Base-by-base conservation (phyloP, 2,329 filamentous ascomycete genomes). In the Akanthomyces lecanii region DNA sequence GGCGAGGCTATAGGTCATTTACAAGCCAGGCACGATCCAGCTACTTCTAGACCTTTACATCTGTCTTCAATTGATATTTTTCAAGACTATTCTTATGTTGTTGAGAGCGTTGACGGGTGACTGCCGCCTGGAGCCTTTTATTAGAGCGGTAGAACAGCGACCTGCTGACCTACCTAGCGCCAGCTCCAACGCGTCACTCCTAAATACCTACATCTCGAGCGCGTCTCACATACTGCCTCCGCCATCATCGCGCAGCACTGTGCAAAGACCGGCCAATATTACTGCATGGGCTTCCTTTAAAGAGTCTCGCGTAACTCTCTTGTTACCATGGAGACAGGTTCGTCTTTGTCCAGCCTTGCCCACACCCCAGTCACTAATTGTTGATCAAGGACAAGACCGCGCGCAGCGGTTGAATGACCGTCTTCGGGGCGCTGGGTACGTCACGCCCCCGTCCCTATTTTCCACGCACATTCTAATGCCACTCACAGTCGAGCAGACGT, bases 381-480 rank as follows among this genome's bases (percentile, higher is more conserved):
- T 44, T 44, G 12, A 11, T 21, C 12, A 18, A 45, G 36, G 33
- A 23, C 40, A 59, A 53, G 58, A 50, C 38, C 58, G 58, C 58
- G 59, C 59, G 21, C 10, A 30, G 16, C 84, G 85, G 70, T 81
- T 88, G 76, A 84, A 85, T 66, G 81, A 86, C 75, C 85, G 86
- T 71, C 82, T 89, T 71, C 85, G 86, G 65, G 86, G 86, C 65
- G 85, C 85, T 48, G 83, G 85, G 85, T 87, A 78, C 67, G 82
- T 72, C 21, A 44, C n/a, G n/a, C 55, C 44, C 55, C 10, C 3
- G 14, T 3, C 33, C 8, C 25, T 28, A 6, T 44, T 12, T 21
- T 12, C 14, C 16, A 25, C 28, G 16, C 12, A 21, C 8, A 6
- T 14, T 25, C 58, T 64, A 65, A 56, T 67, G 67, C 52, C 71